These are phyloP conservation scores for Fremontodendron californicum DNA, from an alignment of 345 rosid species.

Conservation along the genomic window DNA sequence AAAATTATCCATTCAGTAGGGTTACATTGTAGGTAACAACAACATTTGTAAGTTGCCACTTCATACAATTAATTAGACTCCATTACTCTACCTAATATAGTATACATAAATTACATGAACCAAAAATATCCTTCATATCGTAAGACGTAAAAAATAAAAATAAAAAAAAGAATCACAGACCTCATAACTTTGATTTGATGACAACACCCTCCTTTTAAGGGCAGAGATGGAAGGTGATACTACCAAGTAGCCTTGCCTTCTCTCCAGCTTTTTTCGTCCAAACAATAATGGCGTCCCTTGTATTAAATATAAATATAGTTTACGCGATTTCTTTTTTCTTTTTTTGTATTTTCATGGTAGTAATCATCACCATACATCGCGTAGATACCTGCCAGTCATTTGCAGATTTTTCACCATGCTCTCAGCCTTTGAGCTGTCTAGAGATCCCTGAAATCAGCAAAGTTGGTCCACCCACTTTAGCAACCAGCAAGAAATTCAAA, in stretches of 20 bases:
- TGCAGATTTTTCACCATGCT: conserved; percentile 87
- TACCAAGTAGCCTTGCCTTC: no score
- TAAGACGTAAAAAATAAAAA: no score
- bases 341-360: neutral
- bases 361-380: conserved; percentile 78
- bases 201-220: neutral
- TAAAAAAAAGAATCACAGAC: conserved; percentile 8
- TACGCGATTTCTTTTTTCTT: neutral
- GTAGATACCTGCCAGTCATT: conserved; percentile 79
- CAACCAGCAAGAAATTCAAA: neutral
- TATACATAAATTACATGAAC: conserved; percentile 12
- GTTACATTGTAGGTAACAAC: no score
- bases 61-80: no score
- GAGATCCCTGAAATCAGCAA: conserved; percentile 53
- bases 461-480: neutral
- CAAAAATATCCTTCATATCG: conserved; percentile 6
- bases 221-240: neutral
- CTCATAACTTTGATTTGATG: neutral
- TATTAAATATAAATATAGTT: no score
- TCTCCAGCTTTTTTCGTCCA: neutral
- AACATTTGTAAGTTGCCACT: no score
- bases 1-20: no score
- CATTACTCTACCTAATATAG: neutral
- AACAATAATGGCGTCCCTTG: neutral
- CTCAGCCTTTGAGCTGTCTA: conserved; percentile 77